Base-by-base conservation (phyloP, 2,329 filamentous ascomycete genomes). In the Monilinia fructicola region DNA sequence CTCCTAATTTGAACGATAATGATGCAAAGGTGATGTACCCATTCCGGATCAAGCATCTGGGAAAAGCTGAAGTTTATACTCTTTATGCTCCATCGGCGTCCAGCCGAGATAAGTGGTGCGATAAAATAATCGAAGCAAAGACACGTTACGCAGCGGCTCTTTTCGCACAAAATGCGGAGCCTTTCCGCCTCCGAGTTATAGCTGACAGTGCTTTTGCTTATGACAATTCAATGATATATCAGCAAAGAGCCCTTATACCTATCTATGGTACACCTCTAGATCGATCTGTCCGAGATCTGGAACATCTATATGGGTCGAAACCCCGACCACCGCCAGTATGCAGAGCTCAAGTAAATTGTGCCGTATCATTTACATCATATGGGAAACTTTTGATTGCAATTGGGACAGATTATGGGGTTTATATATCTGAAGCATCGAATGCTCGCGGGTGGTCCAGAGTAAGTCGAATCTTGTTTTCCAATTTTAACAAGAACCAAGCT, bases 381-480 rank as follows among this genome's bases (percentile, higher is more conserved):
- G 92, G 92, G 38, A 94, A 90, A 77, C 86, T 90, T 56, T 91
- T 97, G 84, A 89, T 97, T 72, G 95, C 94, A 14, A 90, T 99
- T 66, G 95, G 96, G 54, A 99, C 95, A 1, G 95, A 99, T 75
- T 93, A 91, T 77, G 95, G 95, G 42, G 92, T 99, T 4, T 99
- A 88, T 76, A 90, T 96, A 58, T 91, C 94, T 4, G 92, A 97
- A 71, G 88, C 92, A 63, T 88, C 90, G 62, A 94, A 98, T 75
- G 92, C 95, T 67, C 87, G 96, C 74, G 93, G 92, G 16, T 99
- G 95, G 95, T 86, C 83, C 68, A 90, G 91, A 81, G 93, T 96
- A 83, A 82, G 87, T 81, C 55, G n/a, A 65, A 44, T 31, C 26
- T 21, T 26, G 35, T 18, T 11, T 28, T 42, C 16, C 10, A 14